Percentiles rank a stretch among this genome's conserved stretches.
Evolutionary conservation across 306 rosid genomes (phyloP).

Genomic region (Psophocarpus tetragonolobus): DNA sequence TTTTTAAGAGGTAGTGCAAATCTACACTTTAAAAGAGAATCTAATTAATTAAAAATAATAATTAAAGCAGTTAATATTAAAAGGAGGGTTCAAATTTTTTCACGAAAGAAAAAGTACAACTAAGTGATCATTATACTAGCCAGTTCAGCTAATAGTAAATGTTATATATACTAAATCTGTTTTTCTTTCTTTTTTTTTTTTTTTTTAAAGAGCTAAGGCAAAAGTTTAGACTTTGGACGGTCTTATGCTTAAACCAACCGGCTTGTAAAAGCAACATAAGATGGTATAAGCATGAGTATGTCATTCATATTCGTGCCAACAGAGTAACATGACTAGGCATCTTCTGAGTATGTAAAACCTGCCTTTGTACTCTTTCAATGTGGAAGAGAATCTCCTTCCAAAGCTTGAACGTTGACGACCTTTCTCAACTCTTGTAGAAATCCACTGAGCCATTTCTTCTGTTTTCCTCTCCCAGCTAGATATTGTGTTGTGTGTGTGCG

Average conservation of each 20-base stretch:
- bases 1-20: no score
- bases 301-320: slow-evolving; percentile 45
- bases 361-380: slow-evolving; percentile 37
- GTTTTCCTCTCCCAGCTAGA: background rate
- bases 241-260: no score
- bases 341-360: slow-evolving; percentile 46
- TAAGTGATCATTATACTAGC: background rate
- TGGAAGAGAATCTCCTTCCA: slow-evolving; percentile 29
- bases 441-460: slow-evolving; percentile 22
- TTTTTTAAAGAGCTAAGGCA: background rate
- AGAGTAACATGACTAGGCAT: slow-evolving; percentile 38
- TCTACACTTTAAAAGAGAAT: no score
- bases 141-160: background rate
- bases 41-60: no score
- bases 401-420: background rate
- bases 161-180: no score
- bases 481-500: background rate
- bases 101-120: background rate
- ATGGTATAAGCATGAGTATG: no score
- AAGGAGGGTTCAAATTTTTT: background rate
- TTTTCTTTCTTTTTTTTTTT: no score
- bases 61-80: no score
- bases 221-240: no score
- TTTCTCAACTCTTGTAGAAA: slow-evolving; percentile 3
- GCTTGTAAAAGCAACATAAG: no score